Base-by-base conservation (phyloP, 768 basidiomycete species). In the Serendipita vermifera region DNA sequence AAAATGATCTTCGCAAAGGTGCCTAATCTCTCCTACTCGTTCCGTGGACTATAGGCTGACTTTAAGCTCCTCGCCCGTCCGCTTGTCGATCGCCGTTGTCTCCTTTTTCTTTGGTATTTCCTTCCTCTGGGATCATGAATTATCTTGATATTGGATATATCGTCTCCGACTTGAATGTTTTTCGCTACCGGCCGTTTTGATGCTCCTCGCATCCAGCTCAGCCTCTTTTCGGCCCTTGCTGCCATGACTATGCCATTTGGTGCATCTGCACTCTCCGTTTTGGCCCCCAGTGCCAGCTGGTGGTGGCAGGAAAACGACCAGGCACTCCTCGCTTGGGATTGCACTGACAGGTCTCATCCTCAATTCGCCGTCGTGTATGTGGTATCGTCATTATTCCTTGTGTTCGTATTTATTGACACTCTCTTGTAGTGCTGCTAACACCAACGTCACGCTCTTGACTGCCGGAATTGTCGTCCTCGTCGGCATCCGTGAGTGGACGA, bases 261-360 rank as follows among this genome's bases (percentile, higher is more conserved):
- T 27, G 27, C 29, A 22, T 22, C 17, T 31, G 46, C 46, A 9
- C 46, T 51, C 46, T 51, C 46, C 17, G 46, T 51, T 7, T 31
- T 51, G 9, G 29, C 27, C 29, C 46, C 46, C 17, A 51, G 27
- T 31, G 26, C 46, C 15, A 22, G 32, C 9, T 51, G 46, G 46
- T 51, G 46, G 46, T 51, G 46, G 46, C 46, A 51, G 32, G 5
- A 15, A 20, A n/a, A 51, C 9, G 46, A 51, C 20, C 46, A 51
- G 27, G 46, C 46, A 5, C 46, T 51, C 17, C 29, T 51, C 46
- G 32, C 24, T 31, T 51, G 46, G 46, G 46, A 51, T 27, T 51
- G 46, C 46, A 51, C 46, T 27, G 46, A 51, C 46, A 51, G 32
- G 46, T 24, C 46, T 2, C 46, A 51, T n/a, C 46, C 46, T 5